phyloP scores from a whole-genome alignment of 306 rosid genomes.

The Medicago lupulina region DNA sequence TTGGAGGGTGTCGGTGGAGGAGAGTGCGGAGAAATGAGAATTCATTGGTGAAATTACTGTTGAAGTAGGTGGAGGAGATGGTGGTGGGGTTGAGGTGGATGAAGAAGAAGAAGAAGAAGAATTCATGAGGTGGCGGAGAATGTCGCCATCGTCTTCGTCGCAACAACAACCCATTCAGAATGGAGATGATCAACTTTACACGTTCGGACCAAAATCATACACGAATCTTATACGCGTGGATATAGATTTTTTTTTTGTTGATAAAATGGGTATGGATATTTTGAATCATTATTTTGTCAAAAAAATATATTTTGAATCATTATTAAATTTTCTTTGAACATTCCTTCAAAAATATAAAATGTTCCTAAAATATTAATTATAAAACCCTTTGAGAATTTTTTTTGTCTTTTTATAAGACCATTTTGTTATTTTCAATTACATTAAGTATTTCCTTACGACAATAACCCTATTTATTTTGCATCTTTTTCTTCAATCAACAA shows the following conservation, averaged over 20 bases:
- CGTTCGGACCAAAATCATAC: background rate
- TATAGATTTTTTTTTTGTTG: background rate
- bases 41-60: constrained; percentile 66
- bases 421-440: too few relatives aligned
- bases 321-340: too few relatives aligned
- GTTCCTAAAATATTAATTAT: too few relatives aligned
- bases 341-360: too few relatives aligned
- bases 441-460: too few relatives aligned
- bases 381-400: too few relatives aligned
- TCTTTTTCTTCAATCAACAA: too few relatives aligned
- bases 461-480: too few relatives aligned
- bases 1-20: constrained; percentile 81
- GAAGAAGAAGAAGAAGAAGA: constrained; percentile 44
- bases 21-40: constrained; percentile 72
- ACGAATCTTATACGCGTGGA: background rate
- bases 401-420: too few relatives aligned
- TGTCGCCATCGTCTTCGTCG: constrained; percentile 62
- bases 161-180: constrained; percentile 63
- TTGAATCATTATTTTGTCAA: too few relatives aligned
- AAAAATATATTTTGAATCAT: too few relatives aligned
- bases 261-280: too few relatives aligned
- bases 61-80: constrained; percentile 31
- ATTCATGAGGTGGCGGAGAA: constrained; percentile 49
- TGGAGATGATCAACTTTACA: background rate
- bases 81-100: constrained; percentile 16